Conservation (phyloP, 2,329 filamentous ascomycete genomes). For the Diaporthe citri region DNA sequence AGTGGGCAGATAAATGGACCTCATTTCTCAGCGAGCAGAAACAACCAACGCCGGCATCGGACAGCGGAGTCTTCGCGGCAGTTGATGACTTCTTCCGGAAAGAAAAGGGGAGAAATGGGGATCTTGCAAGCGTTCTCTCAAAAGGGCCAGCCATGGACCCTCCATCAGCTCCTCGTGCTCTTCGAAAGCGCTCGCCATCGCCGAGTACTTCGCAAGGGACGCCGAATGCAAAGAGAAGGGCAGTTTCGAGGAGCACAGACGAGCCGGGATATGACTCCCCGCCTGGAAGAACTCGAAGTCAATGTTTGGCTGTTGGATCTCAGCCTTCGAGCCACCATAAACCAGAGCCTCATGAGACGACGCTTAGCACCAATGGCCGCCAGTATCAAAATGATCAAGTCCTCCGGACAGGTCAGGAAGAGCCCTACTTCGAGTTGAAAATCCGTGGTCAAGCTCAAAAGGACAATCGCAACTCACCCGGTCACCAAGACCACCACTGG, state of each 20-base stretch:
- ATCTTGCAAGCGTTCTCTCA: conserved; percentile 8
- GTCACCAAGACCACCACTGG: no score
- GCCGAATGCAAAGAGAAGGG: conserved; percentile 20
- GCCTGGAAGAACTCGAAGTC: not conserved
- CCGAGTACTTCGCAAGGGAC: not conserved
- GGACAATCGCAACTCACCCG: not conserved
- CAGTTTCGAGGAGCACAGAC: not conserved
- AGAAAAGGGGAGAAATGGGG: not conserved
- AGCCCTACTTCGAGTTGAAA: not conserved
- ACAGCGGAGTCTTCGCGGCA: not conserved
- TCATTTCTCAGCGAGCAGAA: not conserved
- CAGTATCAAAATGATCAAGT: not conserved
- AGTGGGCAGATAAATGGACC: conserved; percentile 22
- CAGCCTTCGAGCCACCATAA: not conserved
- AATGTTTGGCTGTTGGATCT: not conserved
- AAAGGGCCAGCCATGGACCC: not conserved
- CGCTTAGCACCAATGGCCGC: not conserved
- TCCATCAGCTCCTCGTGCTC: not conserved
- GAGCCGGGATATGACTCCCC: not conserved
- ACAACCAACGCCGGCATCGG: not conserved
- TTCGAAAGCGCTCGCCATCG: conserved; percentile 32
- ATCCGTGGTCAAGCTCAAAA: conserved; percentile 2
- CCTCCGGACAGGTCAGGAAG: not conserved
- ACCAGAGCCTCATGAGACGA: not conserved
- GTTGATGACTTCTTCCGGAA: not conserved